Evolutionary conservation across 352 stramenopile species (phyloP), one percentile per base, ranked within the genome.

Genomic region (Phytophthora multivora): DNA sequence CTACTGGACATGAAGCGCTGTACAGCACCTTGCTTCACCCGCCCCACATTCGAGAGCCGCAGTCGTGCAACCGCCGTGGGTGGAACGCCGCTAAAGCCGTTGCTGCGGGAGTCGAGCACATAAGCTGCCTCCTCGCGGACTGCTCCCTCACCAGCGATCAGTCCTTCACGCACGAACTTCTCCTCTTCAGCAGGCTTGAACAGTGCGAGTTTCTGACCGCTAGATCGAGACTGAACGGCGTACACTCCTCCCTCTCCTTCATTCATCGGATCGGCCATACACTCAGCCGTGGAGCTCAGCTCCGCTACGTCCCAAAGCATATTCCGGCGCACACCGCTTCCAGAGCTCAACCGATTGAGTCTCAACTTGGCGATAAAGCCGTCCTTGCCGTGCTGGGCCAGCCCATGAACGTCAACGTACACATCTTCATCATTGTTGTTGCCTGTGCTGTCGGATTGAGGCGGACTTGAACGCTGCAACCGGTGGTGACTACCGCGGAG

Each of bases 131-230:
- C 81, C 65, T 95, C 86, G 12, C 86, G 81, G 26, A 95, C 65
- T 1, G 86, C 86, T 18, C 85, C 83, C 75, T 91, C 83, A n/a
- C 83, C 85, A 16, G 71, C 66, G 26, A 75, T 58, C 3, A 93
- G 73, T 9, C 84, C 82, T 56, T 90, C 82, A 28, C 85, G 81
- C 8, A 90, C 78, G 48, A 94, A 92, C 43, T 75, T 84, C 26
- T 94, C 85, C 55, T 94, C 85, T 47, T 92, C 83, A 11, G 75
- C 77, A 19, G 85, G 85, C 47, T 94, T 94, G 58, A 92, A 94
- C 51, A 94, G 81, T 10, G 81, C 85, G n/a, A 94, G 58, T 42
- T 92, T 94, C 48, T 84, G 63, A 10, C 83, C 83, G 26, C 79
- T 90, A 1, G 75, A 78, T 25, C 76, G 73, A 50, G 79, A 90